Evolutionary conservation across 2,329 filamentous ascomycete species (phyloP), one percentile per base, ranked within the genome.

Genomic region (Fusarium cicatricum): DNA sequence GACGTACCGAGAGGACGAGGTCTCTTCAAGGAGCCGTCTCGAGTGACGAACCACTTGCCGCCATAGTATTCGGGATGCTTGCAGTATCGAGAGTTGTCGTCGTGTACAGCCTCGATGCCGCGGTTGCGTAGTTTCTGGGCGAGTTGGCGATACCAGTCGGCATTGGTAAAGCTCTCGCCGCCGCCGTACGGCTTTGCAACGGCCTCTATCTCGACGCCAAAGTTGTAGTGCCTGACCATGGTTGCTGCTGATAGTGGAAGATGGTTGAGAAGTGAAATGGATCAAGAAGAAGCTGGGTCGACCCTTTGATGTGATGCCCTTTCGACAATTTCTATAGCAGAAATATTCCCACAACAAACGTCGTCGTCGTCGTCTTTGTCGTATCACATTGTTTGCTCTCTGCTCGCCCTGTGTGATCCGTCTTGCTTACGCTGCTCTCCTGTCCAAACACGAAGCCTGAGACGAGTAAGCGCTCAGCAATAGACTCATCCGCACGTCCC

Each of bases 31-130:
- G 75, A 77, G 6, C 74, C 75, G 53, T 77, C 75, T 26, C 73
- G 68, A 11, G 75, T 77, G 50, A 77, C 73, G 55, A 75, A 77
- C 75, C 75, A 77, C 61, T 77, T 77, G 14, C 73, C 73, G 51
- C 73, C 74, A 39, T 77, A 77, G 60, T 77, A 75, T 58, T 77
- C 75, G 2, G 75, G 75, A 26, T 76, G 75, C 54, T 77, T 77
- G 69, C 71, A 74, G 60, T 76, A 76, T 38, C 65, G 68, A 32
- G 72, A 75, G 56, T 71, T 70, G 59, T 75, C 73, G 49, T 77
- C 74, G 56, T 75, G 69, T 5, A 73, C 70, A 19, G 75, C 74
- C 33, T 70, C 60, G 52, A 77, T 74, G 55, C 72, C 73, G 6
- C 74, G 68, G 64, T 76, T 77, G 11, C 67, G 70, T 16, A 76